Conservation (phyloP, 2,329 filamentous ascomycete genomes). For the Arthroderma sp. region DNA sequence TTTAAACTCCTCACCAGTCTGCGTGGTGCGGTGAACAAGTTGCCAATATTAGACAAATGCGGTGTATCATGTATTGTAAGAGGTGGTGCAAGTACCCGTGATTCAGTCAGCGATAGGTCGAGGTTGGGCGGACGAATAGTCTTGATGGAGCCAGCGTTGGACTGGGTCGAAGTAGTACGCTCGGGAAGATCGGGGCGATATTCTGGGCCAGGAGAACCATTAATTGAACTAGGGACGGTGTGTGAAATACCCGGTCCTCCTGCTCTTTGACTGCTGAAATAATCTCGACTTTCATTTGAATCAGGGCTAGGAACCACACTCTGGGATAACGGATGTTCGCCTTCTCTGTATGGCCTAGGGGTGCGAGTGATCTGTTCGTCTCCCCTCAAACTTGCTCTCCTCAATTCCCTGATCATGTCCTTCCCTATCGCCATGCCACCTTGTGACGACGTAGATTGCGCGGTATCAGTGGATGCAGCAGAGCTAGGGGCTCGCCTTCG, state of each 20-base stretch:
- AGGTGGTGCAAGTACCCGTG: slow-evolving; percentile 9
- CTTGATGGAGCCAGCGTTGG: slow-evolving; percentile 34
- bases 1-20: slow-evolving; percentile 23
- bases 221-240: slow-evolving; percentile 5
- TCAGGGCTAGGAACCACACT: slow-evolving; percentile 61
- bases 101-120: slow-evolving; percentile 13
- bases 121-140: slow-evolving; percentile 28
- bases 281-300: slow-evolving; percentile 21
- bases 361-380: slow-evolving; percentile 40
- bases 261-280: slow-evolving; percentile 20
- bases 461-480: slow-evolving; percentile 42
- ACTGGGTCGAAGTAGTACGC: slow-evolving; percentile 30
- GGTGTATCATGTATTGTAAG: too few relatives aligned
- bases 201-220: slow-evolving; percentile 14
- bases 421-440: slow-evolving; percentile 44
- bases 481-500: slow-evolving; percentile 41
- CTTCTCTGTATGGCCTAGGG: slow-evolving; percentile 37
- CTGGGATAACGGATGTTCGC: slow-evolving; percentile 62
- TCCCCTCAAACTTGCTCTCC: slow-evolving; percentile 45
- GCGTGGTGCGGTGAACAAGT: slow-evolving; percentile 13
- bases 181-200: slow-evolving; percentile 26
- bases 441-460: slow-evolving; percentile 41
- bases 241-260: slow-evolving; percentile 4
- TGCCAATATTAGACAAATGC: too few relatives aligned
- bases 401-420: slow-evolving; percentile 32